These are phyloP conservation scores for Trypanosoma cruzi DNA, from an alignment of 208 protist species.

Conservation along the genomic window DNA sequence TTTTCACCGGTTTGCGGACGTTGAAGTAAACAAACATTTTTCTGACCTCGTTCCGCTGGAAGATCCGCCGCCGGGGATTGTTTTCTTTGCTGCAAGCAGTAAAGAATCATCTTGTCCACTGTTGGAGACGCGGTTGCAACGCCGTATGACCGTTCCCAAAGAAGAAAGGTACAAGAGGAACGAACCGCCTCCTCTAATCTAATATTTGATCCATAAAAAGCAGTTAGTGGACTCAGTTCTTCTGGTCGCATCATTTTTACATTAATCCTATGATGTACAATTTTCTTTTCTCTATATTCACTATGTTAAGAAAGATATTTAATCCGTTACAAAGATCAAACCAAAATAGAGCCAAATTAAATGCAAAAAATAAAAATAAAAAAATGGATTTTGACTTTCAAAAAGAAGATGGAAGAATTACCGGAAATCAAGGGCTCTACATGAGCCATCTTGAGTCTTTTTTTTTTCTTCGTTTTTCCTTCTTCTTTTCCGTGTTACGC, in stretches of 20 bases:
- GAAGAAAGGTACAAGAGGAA: slow-evolving; percentile 33
- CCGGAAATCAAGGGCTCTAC: too few species aligned
- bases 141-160: slow-evolving; percentile 66
- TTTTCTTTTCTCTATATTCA: neutral
- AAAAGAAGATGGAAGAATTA: too few species aligned
- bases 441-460: too few species aligned
- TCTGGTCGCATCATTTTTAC: slow-evolving; percentile 19
- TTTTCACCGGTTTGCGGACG: neutral
- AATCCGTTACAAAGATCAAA: too few species aligned
- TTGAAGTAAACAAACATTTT: neutral
- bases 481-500: too few species aligned
- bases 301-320: too few species aligned
- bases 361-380: too few species aligned
- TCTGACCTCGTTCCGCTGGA: neutral
- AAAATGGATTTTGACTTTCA: too few species aligned
- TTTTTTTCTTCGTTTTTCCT: too few species aligned
- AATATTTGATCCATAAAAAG: neutral
- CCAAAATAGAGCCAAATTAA: too few species aligned
- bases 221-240: slow-evolving; percentile 21
- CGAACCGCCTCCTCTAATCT: slow-evolving; percentile 18
- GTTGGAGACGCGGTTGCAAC: slow-evolving; percentile 34
- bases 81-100: slow-evolving; percentile 16
- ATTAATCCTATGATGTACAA: neutral
- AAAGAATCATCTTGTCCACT: slow-evolving; percentile 17
- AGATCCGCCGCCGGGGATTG: neutral